phyloP scores from a whole-genome alignment of 495 filamentous ascomycete genomes.

The Neurospora discreta region DNA sequence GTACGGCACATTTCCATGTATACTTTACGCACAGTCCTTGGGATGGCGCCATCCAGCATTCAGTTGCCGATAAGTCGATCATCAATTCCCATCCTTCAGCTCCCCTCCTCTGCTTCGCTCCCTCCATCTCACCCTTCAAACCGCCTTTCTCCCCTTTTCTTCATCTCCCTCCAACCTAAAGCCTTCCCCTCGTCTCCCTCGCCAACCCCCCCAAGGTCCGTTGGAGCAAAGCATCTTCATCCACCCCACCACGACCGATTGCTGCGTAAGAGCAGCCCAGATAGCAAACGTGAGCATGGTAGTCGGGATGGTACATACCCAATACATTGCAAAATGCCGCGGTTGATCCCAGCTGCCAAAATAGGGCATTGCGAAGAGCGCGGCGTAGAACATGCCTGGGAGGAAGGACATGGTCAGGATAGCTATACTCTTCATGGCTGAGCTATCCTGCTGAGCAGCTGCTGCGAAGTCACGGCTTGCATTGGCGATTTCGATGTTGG shows the following conservation, averaged over 20 bases:
- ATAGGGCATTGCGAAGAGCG: constrained; percentile 16
- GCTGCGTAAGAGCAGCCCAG: not conserved
- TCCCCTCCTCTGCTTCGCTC: not conserved
- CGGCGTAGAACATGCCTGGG: constrained; percentile 38
- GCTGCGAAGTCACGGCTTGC: constrained; percentile 27
- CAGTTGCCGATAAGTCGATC: not conserved
- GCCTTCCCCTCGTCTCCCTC: too few species aligned
- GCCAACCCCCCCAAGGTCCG: not conserved
- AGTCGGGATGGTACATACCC: not conserved
- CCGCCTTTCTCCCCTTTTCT: not conserved
- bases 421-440: constrained; percentile 43
- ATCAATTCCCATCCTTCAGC: not conserved
- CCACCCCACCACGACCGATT: not conserved
- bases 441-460: constrained; percentile 33
- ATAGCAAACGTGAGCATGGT: not conserved
- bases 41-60: too few species aligned
- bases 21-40: too few species aligned
- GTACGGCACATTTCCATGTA: too few species aligned
- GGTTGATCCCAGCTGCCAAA: not conserved
- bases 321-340: not conserved
- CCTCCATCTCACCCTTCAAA: not conserved
- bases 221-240: not conserved
- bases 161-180: too few species aligned
- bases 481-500: constrained; percentile 1
- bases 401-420: constrained; percentile 44